Base-by-base conservation (phyloP, 768 basidiomycete species). In the Clathrus columnatus region DNA sequence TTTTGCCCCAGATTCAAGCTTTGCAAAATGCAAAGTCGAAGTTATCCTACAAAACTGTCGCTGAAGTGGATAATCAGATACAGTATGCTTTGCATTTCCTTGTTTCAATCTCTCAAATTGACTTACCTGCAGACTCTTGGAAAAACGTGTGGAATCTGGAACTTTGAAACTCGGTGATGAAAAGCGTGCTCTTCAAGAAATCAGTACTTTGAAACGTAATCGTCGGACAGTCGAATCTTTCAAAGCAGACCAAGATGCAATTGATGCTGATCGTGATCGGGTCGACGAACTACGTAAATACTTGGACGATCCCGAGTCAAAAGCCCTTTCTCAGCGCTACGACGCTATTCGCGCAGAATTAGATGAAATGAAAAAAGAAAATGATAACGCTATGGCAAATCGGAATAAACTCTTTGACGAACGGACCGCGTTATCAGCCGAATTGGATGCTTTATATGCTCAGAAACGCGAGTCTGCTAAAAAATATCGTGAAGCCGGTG, bases 121-220 rank as follows among this genome's bases (percentile, higher is more conserved):
- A 42, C 18, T 17, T 50, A 30, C 56, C 41, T 18, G 18, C 63
- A 94, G 91, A 62, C 75, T 84, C 58, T 74, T 96, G 57, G 90
- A 98, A 49, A 85, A 81, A 65, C 88, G 92, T 67, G 84, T 99
- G 51, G 95, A 98, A 66, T 90, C 90, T 4, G 95, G 95, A 23
- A 81, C 63, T 57, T 77, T 99, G 78, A 96, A 91, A 67, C 77
- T 98, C 57, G 92, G 84, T 24, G 94, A 96, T 55, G 96, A 99
- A 71, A 97, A 96, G 72, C 85, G 91, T 50, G 89, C 93, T 4
- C 77, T 99, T n/a, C 79, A 81, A 61, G 95, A 98, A 63, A 95
- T 99, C 59, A 81, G 77, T 59, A 76, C 78, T 44, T 72, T 76
- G 59, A 89, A 80, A 65, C 85, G 91, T 43, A 76, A 70, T 57